A percentile compares a stretch with the other conserved stretches of the same genome.
phyloP scores from a whole-genome alignment of 2,329 filamentous ascomycete genomes.

The Colletotrichum australisinense region DNA sequence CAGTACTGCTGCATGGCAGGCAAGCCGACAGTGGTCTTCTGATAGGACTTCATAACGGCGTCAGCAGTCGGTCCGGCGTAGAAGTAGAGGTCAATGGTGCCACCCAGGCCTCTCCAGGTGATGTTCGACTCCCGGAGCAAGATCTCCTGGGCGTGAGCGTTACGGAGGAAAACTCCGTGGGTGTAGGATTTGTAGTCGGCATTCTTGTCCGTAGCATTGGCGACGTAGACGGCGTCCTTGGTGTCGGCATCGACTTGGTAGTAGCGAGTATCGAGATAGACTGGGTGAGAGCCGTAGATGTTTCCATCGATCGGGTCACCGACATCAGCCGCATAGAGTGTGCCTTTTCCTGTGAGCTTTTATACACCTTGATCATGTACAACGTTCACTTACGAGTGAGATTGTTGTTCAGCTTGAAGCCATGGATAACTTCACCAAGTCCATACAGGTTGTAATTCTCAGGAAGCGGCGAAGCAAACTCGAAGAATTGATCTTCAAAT shows the following conservation, averaged over 20 bases:
- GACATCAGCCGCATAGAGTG: conserved; percentile 73
- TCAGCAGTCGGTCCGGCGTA: conserved; percentile 77
- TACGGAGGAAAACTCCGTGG: conserved; percentile 82
- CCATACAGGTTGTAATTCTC: conserved; percentile 82
- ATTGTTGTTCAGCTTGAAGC: conserved; percentile 78
- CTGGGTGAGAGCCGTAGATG: conserved; percentile 80
- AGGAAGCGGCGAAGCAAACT: conserved; percentile 74
- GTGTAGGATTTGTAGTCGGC: conserved; percentile 72
- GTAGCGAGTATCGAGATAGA: conserved; percentile 85
- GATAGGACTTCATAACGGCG: conserved; percentile 78
- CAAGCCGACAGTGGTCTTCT: conserved; percentile 72
- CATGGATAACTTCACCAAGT: conserved; percentile 78
- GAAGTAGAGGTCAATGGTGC: conserved; percentile 83
- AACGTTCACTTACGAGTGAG: conserved; percentile 63
- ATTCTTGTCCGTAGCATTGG: conserved; percentile 60
- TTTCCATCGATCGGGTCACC: conserved; percentile 75
- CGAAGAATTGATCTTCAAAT: conserved; percentile 83
- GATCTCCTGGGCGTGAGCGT: conserved; percentile 81
- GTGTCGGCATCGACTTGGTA: conserved; percentile 64
- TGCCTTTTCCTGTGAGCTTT: conserved; percentile 44
- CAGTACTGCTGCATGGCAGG: conserved; percentile 86
- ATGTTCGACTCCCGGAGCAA: conserved; percentile 72
- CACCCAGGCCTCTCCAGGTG: conserved; percentile 81
- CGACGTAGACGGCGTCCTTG: conserved; percentile 63
- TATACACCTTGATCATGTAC: neutral